phyloP scores from a whole-genome alignment of 2,329 filamentous ascomycete genomes.

The Fusarium sp. region DNA sequence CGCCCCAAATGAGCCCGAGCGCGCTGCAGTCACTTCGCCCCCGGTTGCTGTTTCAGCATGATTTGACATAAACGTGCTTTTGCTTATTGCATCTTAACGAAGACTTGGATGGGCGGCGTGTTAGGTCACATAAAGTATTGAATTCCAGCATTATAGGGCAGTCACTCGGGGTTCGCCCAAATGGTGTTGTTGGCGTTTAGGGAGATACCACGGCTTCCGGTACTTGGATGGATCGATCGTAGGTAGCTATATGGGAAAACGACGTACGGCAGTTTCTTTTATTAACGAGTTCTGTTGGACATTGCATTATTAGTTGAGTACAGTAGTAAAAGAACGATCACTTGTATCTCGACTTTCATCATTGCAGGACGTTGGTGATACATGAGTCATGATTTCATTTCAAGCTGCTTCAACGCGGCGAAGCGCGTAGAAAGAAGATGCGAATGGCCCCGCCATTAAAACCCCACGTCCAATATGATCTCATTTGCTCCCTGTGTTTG shows the following conservation, averaged over 20 bases:
- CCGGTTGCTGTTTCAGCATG: slow-evolving; percentile 56
- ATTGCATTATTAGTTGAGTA: slow-evolving; percentile 24
- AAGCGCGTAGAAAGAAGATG: slow-evolving; percentile 12
- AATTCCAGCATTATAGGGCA: slow-evolving; percentile 51
- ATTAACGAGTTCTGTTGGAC: slow-evolving; percentile 32
- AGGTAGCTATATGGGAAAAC: slow-evolving; percentile 44
- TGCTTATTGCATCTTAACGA: slow-evolving; percentile 42
- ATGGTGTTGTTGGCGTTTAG: slow-evolving; percentile 56
- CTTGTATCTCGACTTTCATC: neutral
- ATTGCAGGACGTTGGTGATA: neutral
- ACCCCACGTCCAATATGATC: slow-evolving; percentile 48
- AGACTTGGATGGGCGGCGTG: slow-evolving; percentile 42
- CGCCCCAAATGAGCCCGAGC: slow-evolving; percentile 55
- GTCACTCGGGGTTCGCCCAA: slow-evolving; percentile 47
- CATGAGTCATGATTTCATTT: neutral
- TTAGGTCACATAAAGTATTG: slow-evolving; percentile 53
- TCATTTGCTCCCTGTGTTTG: slow-evolving; percentile 42
- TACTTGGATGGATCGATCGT: slow-evolving; percentile 40
- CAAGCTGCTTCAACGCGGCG: slow-evolving; percentile 2
- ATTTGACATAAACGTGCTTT: slow-evolving; percentile 26
- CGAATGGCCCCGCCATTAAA: slow-evolving; percentile 43
- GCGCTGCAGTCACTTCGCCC: slow-evolving; percentile 48
- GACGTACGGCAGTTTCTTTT: slow-evolving; percentile 34
- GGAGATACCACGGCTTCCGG: slow-evolving; percentile 55
- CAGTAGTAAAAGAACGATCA: slow-evolving; percentile 22